A percentile compares a stretch with the other conserved stretches of the same genome.
Evolutionary conservation across 2,329 filamentous ascomycete genomes (phyloP).

Genomic region (Colletotrichum destructivum): DNA sequence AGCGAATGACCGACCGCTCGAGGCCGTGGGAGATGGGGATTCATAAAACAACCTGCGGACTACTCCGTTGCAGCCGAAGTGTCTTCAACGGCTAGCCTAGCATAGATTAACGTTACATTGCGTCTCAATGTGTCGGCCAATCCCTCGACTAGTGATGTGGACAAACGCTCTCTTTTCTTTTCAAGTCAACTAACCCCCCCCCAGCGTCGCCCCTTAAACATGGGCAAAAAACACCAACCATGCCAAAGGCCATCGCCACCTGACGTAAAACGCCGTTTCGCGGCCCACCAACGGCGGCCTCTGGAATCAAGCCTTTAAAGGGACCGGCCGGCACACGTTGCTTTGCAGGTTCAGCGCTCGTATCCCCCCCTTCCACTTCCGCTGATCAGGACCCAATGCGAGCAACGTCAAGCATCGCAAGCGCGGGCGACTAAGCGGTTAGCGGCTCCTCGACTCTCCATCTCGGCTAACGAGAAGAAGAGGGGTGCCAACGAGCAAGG

Average conservation of each 20-base stretch:
- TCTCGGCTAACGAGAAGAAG: slow-evolving; percentile 15
- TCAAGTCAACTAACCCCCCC: too few relatives aligned
- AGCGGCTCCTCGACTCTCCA: slow-evolving; percentile 25
- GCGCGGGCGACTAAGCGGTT: slow-evolving; percentile 24
- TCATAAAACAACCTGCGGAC: background rate
- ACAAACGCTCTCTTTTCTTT: too few relatives aligned
- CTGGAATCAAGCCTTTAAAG: too few relatives aligned
- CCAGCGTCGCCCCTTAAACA: too few relatives aligned
- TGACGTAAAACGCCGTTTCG: background rate
- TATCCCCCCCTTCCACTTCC: background rate
- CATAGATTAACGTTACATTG: slow-evolving; percentile 35
- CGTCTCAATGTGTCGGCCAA: background rate
- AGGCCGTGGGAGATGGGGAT: background rate
- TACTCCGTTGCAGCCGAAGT: background rate
- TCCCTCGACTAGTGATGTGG: background rate
- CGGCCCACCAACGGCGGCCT: background rate
- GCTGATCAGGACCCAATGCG: slow-evolving; percentile 2
- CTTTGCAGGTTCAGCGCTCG: background rate
- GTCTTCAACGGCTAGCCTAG: slow-evolving; percentile 26
- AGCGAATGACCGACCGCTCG: too few relatives aligned
- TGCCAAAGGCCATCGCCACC: slow-evolving; percentile 1
- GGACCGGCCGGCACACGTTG: too few relatives aligned
- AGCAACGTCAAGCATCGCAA: slow-evolving; percentile 9
- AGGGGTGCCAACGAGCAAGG: background rate
- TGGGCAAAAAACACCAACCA: too few relatives aligned